Percentiles rank a stretch among this genome's conserved stretches.
phyloP scores from a whole-genome alignment of 2,329 filamentous ascomycete species.

The Chaetomiaceae sp. region DNA sequence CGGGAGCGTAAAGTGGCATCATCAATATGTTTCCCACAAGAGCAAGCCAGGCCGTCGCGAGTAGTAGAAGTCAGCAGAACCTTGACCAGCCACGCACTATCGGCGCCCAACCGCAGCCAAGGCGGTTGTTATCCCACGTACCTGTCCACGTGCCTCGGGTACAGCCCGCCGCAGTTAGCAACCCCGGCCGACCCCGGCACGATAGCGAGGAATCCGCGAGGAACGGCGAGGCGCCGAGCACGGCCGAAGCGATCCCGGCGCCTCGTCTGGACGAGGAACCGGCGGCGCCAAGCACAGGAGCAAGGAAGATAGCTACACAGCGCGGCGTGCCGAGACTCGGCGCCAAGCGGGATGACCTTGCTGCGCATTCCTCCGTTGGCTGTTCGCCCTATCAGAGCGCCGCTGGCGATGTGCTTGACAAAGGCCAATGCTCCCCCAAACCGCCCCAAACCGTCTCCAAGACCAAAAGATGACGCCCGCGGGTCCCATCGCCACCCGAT shows the following conservation, averaged over 20 bases:
- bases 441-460: background rate
- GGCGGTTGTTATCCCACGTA: background rate
- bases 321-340: conserved; percentile 21
- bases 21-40: background rate
- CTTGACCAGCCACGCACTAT: background rate
- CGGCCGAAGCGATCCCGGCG: background rate
- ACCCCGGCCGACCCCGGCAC: background rate
- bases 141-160: conserved; percentile 3
- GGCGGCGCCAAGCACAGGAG: conserved; percentile 14
- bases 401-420: background rate
- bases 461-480: conserved; percentile 19
- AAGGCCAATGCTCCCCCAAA: background rate
- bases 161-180: no score
- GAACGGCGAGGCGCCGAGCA: background rate
- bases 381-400: conserved; percentile 23
- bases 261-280: background rate
- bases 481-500: conserved; percentile 18
- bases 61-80: background rate
- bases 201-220: background rate
- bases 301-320: conserved; percentile 4
- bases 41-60: no score
- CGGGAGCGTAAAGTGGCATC: background rate
- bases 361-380: conserved; percentile 8
- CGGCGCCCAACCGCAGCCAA: background rate
- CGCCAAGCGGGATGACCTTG: conserved; percentile 25